Base-by-base conservation (phyloP, 768 basidiomycete species). In the Boletus edulis region DNA sequence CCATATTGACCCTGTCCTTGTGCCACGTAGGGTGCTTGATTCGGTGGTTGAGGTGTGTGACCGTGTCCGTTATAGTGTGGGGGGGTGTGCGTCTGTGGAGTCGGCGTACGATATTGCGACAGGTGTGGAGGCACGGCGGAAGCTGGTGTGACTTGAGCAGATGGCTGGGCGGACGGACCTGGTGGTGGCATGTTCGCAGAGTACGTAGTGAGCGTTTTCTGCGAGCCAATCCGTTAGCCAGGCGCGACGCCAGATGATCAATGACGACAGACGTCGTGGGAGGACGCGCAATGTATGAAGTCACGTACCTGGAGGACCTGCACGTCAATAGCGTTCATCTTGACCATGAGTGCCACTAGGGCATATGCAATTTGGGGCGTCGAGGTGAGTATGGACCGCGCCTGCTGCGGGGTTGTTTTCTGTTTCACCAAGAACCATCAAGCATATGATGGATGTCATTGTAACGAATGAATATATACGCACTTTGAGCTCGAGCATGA, bases 301-400 rank as follows among this genome's bases (percentile, higher is more conserved):
- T 18, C 11, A 40, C 74, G 39, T 55, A 89, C 89, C 76, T 89
- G 87, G 59, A 90, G 82, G 8, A 89, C 87, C 43, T 89, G 84
- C 46, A 87, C 76, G 47, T 89, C 83, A 37, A 91, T 77, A 0
- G 86, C 86, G 52, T 86, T 84, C 73, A 91, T 82, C 52, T 81
- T 82, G 20, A 89, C 87, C 87, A 91, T 89, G 37, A 90, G 80
- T 0, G 80, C 79, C 54, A 91, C 87, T 0, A 91, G 74, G 2
- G 86, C 87, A 68, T 89, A 90, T 0, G 88, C 83, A 52, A 91
- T 89, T 49, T 84, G 83, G 0, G 89, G 89, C 57, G 88, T 87
- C 15, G 78, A 76, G 59, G 86, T 86, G 41, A 91, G 75, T 62
- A 91, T 87, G 32, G 77, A 75, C 18, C 81, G 77, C 3, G 87